Evolutionary conservation across 805 yeast genomes (phyloP).

Genomic region (Hanseniaspora mollemarum): DNA sequence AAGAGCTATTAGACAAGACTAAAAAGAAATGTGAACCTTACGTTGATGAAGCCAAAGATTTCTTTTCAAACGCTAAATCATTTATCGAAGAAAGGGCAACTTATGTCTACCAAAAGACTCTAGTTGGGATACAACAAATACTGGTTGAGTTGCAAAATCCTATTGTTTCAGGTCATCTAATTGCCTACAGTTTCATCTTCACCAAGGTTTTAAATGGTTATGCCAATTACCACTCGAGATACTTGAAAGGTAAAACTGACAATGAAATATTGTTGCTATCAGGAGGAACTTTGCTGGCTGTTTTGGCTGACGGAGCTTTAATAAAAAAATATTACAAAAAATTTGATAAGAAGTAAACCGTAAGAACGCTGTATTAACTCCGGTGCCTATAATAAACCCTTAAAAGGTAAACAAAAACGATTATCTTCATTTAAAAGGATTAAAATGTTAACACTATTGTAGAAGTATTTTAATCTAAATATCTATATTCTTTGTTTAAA

Average conservation of each 20-base stretch:
- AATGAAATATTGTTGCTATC: slow-evolving; percentile 40
- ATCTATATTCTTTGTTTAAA: neutral
- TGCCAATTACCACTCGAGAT: slow-evolving; percentile 41
- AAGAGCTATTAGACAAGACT: slow-evolving; percentile 26
- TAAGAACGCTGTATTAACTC: too few relatives aligned
- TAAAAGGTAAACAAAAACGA: too few relatives aligned
- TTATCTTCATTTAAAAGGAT: too few relatives aligned
- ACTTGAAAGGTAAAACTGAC: slow-evolving; percentile 34
- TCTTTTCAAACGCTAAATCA: neutral
- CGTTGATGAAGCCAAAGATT: slow-evolving; percentile 25
- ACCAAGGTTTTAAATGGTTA: slow-evolving; percentile 41
- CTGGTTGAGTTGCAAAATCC: slow-evolving; percentile 48
- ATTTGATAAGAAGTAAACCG: slow-evolving; percentile 36
- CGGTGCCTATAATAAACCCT: too few relatives aligned
- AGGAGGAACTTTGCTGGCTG: slow-evolving; percentile 42
- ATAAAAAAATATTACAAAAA: slow-evolving; percentile 45
- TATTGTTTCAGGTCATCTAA: slow-evolving; percentile 44
- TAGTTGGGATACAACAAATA: slow-evolving; percentile 10
- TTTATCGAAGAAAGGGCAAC: neutral
- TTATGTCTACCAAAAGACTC: slow-evolving; percentile 10
- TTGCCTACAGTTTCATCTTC: slow-evolving; percentile 39
- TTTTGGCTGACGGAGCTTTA: slow-evolving; percentile 44
- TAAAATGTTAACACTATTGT: neutral
- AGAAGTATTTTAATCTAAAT: too few relatives aligned
- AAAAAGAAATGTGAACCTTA: slow-evolving; percentile 20